These are phyloP conservation scores for Dactylellina cionopaga DNA, from an alignment of 2,329 filamentous ascomycete species.

Conservation along the genomic window DNA sequence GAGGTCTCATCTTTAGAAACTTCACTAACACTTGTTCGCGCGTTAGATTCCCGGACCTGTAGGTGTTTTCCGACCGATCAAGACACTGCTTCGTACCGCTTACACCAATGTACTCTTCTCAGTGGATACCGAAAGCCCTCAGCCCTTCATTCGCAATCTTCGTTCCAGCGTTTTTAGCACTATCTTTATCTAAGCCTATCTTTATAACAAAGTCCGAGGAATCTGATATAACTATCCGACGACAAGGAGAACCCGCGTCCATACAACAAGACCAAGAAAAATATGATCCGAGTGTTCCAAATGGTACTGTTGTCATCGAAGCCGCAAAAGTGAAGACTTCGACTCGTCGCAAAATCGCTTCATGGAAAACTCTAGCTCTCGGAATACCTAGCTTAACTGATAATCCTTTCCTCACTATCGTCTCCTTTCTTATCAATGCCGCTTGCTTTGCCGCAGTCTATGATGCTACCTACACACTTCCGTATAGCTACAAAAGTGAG, in stretches of 20 bases:
- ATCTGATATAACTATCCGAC: constrained; percentile 66
- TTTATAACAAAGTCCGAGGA: constrained; percentile 70
- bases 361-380: constrained; percentile 74
- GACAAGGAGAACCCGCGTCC: constrained; percentile 16
- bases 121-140: constrained; percentile 63
- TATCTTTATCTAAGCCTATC: constrained; percentile 68
- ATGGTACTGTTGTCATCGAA: constrained; percentile 51
- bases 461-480: constrained; percentile 81
- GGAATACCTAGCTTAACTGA: constrained; percentile 81
- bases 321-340: constrained; percentile 63
- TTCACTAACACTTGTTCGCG: constrained; percentile 46
- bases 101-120: constrained; percentile 15
- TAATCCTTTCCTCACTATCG: constrained; percentile 69
- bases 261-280: not conserved
- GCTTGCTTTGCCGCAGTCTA: constrained; percentile 74
- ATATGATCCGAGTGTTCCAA: constrained; percentile 12
- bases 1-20: no score
- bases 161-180: constrained; percentile 70
- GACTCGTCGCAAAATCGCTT: constrained; percentile 61
- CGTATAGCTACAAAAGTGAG: constrained; percentile 73
- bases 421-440: constrained; percentile 78
- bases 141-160: constrained; percentile 75
- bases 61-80: constrained; percentile 51
- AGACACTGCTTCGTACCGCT: not conserved
- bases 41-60: constrained; percentile 61